Evolutionary conservation across 2,329 filamentous ascomycete genomes (phyloP), one percentile per base, ranked within the genome.

Genomic region (Cryphonectria parasitica): DNA sequence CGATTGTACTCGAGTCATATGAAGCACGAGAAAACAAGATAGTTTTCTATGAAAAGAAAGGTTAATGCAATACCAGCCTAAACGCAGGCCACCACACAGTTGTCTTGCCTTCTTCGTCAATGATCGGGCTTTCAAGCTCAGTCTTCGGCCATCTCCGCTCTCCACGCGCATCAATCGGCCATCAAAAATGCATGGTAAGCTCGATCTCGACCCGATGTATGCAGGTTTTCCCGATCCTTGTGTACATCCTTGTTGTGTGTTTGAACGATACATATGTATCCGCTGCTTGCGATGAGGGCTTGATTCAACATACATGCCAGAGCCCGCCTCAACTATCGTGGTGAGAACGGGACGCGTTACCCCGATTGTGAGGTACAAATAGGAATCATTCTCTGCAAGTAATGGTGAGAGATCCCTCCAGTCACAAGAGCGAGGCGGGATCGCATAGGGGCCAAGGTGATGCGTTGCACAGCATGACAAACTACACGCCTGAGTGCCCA

Each of bases 381-480:
- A 28, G 15, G 11, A 49, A 15, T 41, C n/a, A 2, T 39, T 25
- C 13, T 2, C 61, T 25, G 36, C 8, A 28, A 45, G n/a, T 39
- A 45, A 43, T 28, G 15, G 41, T 13, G 11, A 28, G 39, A 62
- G 31, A n/a, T 15, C 36, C 10, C n/a, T 45, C 17, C 39, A 45
- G n/a, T 64, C n/a, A 17, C 15, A 52, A 22, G 3, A 15, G 68
- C 45, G 68, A 61, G 60, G 49, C 15, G 5, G 31, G 31, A 25
- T 19, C 45, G 19, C 22, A 7, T 2, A 49, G 45, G 22, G 45
- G 19, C 22, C 45, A 49, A 49, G n/a, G 45, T 56, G 36, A 60
- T 68, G 43, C 61, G 71, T 72, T 58, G 61, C 71, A 72, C 68
- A 64, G 63, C 71, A 72, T 67, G 62, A 66, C 17, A 62, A 43